phyloP scores from a whole-genome alignment of 805 yeast genomes.

The Danielia reshetovae region DNA sequence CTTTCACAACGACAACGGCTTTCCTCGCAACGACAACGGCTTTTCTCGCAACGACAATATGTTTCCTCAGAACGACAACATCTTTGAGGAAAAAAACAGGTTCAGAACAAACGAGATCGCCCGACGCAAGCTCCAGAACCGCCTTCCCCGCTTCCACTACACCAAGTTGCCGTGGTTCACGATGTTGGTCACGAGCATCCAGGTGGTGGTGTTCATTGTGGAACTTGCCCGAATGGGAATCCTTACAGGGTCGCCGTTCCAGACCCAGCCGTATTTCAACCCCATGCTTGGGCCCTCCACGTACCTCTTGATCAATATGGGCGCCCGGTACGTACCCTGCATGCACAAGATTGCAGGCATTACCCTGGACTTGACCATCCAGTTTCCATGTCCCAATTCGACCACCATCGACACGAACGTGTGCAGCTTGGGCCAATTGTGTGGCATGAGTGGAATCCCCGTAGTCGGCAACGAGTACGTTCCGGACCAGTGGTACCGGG shows the following conservation, averaged over 20 bases:
- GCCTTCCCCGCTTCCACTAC: slow-evolving; percentile 15
- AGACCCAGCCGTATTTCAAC: slow-evolving; percentile 66
- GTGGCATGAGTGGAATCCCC: slow-evolving; percentile 54
- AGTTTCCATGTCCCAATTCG: slow-evolving; percentile 68
- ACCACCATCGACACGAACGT: slow-evolving; percentile 52
- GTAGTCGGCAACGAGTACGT: slow-evolving; percentile 25
- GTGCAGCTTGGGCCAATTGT: slow-evolving; percentile 53
- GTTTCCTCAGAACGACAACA: neutral
- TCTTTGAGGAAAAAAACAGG: neutral
- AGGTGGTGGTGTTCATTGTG: slow-evolving; percentile 55
- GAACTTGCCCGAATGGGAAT: slow-evolving; percentile 56
- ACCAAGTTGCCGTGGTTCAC: slow-evolving; percentile 40
- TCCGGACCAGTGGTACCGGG: slow-evolving; percentile 68
- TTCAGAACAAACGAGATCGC: slow-evolving; percentile 9
- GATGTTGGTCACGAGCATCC: slow-evolving; percentile 40
- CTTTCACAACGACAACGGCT: neutral
- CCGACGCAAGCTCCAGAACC: slow-evolving; percentile 11
- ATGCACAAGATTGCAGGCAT: slow-evolving; percentile 51
- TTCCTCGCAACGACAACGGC: neutral
- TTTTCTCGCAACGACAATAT: neutral
- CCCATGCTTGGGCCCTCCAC: slow-evolving; percentile 79
- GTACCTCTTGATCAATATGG: slow-evolving; percentile 62
- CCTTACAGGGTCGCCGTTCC: slow-evolving; percentile 62
- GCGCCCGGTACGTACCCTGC: slow-evolving; percentile 69
- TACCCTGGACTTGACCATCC: slow-evolving; percentile 43